Evolutionary conservation across 805 yeast genomes (phyloP).

Genomic region (Cephaloascus albidus): DNA sequence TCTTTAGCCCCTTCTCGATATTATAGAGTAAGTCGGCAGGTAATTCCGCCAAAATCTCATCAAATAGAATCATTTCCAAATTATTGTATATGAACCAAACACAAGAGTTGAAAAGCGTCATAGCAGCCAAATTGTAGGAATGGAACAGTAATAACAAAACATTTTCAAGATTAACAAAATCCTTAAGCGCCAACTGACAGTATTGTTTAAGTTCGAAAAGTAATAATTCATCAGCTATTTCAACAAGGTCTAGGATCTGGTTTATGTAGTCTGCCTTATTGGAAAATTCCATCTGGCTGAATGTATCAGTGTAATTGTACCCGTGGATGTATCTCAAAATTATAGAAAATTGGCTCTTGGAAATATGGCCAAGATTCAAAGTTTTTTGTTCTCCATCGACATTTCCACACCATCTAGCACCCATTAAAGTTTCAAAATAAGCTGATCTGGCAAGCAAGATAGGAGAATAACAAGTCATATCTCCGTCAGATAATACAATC

Average conservation of each 20-base stretch:
- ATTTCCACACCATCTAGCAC: constrained; percentile 39
- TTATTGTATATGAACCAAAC: constrained; percentile 62
- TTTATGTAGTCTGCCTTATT: constrained; percentile 37
- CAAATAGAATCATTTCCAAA: constrained; percentile 50
- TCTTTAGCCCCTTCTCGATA: constrained; percentile 7
- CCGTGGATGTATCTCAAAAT: constrained; percentile 55
- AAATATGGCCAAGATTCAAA: constrained; percentile 35
- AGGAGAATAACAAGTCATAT: constrained; percentile 35
- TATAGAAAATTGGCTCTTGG: constrained; percentile 31
- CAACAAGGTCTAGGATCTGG: constrained; percentile 47
- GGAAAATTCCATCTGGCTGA: constrained; percentile 18
- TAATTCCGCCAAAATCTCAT: constrained; percentile 15
- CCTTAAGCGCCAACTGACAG: constrained; percentile 52
- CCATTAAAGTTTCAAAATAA: constrained; percentile 52
- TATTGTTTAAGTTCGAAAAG: constrained; percentile 48
- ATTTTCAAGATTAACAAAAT: constrained; percentile 49
- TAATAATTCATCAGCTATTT: constrained; percentile 53
- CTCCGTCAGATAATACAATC: constrained; percentile 38
- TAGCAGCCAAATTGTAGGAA: constrained; percentile 41
- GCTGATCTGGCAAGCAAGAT: constrained; percentile 50
- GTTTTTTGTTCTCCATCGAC: constrained; percentile 7
- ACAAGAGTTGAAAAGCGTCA: constrained; percentile 49
- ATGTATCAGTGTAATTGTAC: constrained; percentile 25
- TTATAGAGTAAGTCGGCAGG: not conserved
- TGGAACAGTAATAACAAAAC: constrained; percentile 47